A percentile compares a stretch with the other conserved stretches of the same genome.
Conservation (phyloP, 2,329 filamentous ascomycete species). For the Xylaria sp. region DNA sequence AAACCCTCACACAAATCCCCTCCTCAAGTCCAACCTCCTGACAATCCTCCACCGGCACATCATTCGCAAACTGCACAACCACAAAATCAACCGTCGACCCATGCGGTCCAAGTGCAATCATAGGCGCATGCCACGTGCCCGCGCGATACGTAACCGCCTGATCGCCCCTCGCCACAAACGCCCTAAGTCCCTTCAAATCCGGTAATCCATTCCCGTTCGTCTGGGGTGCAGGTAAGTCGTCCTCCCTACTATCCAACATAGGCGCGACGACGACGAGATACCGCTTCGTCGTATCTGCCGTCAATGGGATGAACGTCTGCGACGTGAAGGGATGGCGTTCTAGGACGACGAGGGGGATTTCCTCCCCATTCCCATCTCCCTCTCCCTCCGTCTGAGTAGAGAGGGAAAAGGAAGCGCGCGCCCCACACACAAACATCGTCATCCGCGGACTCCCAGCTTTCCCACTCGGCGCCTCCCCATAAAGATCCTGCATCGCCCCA, state of each 20-base stretch:
- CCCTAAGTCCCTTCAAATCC: conserved; percentile 63
- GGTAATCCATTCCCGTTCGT: conserved; percentile 41
- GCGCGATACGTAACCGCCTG: conserved; percentile 90
- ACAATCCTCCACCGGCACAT: conserved; percentile 76
- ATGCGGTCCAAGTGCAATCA: conserved; percentile 70
- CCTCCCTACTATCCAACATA: too few relatives aligned
- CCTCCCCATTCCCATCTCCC: too few relatives aligned
- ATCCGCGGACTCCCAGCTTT: conserved; percentile 57
- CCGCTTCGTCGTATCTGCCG: conserved; percentile 39
- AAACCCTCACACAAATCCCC: conserved; percentile 24
- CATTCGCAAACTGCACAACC: conserved; percentile 84
- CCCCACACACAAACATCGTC: conserved; percentile 81
- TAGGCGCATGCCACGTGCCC: conserved; percentile 93
- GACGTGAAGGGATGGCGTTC: conserved; percentile 92
- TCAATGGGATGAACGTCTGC: conserved; percentile 82
- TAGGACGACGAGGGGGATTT: conserved; percentile 64
- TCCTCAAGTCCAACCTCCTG: conserved; percentile 59
- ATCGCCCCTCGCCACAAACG: conserved; percentile 70
- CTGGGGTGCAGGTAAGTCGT: too few relatives aligned
- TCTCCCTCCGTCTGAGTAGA: too few relatives aligned
- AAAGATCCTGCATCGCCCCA: conserved; percentile 66
- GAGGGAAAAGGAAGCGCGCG: conserved; percentile 19
- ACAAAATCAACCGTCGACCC: conserved; percentile 70
- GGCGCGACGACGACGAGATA: conserved; percentile 83
- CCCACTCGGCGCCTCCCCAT: conserved; percentile 58